Base-by-base conservation (phyloP, 2,329 filamentous ascomycete species). In the Dendrostoma leiphaemia region DNA sequence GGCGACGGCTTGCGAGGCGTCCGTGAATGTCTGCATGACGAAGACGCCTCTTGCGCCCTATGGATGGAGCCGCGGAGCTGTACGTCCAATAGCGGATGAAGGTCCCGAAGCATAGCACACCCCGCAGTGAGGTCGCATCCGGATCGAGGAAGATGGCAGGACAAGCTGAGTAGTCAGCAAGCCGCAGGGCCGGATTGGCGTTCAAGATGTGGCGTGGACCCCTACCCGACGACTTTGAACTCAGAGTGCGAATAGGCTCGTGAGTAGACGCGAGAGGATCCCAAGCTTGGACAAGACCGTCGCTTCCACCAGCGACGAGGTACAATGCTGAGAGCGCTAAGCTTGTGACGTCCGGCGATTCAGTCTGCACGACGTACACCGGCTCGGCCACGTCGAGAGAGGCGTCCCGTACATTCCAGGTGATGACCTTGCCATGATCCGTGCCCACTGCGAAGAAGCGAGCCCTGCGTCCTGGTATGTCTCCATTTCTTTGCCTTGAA, bases 201-300 rank as follows among this genome's bases (percentile, higher is more conserved):
- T 78, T 68, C 38, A 77, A 68, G 61, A 84, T 74, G 59, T 91
- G 85, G 53, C 92, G 89, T 59, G 92, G 89, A 48, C 92, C 88
- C 26, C 91, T 85, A 7, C 89, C 87, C 2, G 89, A 89, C 61
- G 93, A 91, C 13, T 89, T 85, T 3, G 91, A 90, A 66, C 96
- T 92, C 51, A 99, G 77, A 0, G 91, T 97, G 35, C 91, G 85
- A 48, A 97, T 81, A 0, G 94, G 90, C 19, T 87, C 84, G 17
- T 80, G 71, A 0, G 81, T 88, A 2, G 93, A 97, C 1, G 87
- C 90, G 44, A 99, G 76, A n/a, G 89, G 90, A 73, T 99, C 94
- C 94, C 94, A 99, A 6, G 91, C 90, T 69, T 97, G 94, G 4
- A 96, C 93, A 3, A 97, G 81, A 1, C 94, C 93, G 71, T 99